Evolutionary conservation across 1,284 basidiomycete genomes (phyloP), one percentile per base, ranked within the genome.

Genomic region (Pseudozyma pruni): DNA sequence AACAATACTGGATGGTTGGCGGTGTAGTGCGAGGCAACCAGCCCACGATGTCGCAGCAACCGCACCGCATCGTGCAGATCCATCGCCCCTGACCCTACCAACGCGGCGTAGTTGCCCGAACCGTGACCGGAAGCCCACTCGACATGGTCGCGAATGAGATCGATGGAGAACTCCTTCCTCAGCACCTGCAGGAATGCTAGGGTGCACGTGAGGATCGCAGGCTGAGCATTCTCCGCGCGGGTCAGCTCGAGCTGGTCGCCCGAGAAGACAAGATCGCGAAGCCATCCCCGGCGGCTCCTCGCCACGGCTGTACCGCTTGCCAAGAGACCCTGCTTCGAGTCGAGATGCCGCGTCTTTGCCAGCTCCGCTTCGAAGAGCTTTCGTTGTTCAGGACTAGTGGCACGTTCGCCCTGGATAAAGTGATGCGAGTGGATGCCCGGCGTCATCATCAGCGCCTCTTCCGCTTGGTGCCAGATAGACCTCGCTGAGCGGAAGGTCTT

Each of bases 171-270:
- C 37, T 81, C 79, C 32, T 75, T 69, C 14, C 73, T 67, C 27
- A 82, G 46, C 32, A 80, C 80, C 14, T 70, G 52, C n/a, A 82
- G 44, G 39, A 82, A 77, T 10, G 79, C 73, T 23, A 80, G 62
- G 5, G 78, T 76, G 48, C 68, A 78, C 1, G 76, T 72, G 23
- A 82, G 58, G 34, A 79, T 81, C 16, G 76, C 72, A 1, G 78
- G 78, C 59, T 75, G 72, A 6, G 79, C 79, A 29, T 81, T 82
- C 37, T 82, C 78, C 5, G 77, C 61, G 14, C 76, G 34, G 9
- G 78, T 82, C 29, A 82, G 51, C 51, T 78, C 75, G 31, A 81
- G 67, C 43, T 82, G 80, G 38, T 81, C 79, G 29, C 80, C 80
- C 2, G 63, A 64, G 23, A 81, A 81, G 17, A 79, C 77, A 3